phyloP scores from a whole-genome alignment of 306 rosid species.

The Quercus rubra region DNA sequence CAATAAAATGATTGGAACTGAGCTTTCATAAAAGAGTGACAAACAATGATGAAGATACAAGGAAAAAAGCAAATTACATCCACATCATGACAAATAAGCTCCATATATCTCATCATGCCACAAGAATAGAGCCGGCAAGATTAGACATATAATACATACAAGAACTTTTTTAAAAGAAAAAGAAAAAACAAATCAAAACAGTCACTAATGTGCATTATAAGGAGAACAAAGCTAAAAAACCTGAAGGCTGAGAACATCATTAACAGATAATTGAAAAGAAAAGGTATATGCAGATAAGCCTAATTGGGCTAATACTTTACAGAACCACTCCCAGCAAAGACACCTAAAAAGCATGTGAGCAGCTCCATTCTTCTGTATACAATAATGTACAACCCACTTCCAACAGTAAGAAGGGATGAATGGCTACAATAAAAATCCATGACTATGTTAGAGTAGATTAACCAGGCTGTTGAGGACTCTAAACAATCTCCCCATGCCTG shows the following conservation, averaged over 20 bases:
- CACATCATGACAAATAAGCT: slow-evolving; percentile 10
- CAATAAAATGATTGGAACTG: not conserved
- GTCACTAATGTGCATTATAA: slow-evolving; percentile 35
- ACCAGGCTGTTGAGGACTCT: slow-evolving; percentile 42
- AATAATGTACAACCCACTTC: slow-evolving; percentile 87
- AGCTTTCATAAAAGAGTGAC: not conserved
- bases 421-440: slow-evolving; percentile 37
- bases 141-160: slow-evolving; percentile 33
- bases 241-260: slow-evolving; percentile 40
- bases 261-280: slow-evolving; percentile 38
- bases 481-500: slow-evolving; percentile 85
- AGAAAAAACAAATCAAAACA: slow-evolving; percentile 22
- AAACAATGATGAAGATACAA: not conserved
- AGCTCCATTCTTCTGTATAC: slow-evolving; percentile 79
- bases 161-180: slow-evolving; percentile 7
- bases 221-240: slow-evolving; percentile 34
- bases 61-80: not conserved
- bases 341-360: slow-evolving; percentile 49
- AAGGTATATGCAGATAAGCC: slow-evolving; percentile 46
- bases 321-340: slow-evolving; percentile 61
- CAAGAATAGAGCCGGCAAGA: slow-evolving; percentile 7
- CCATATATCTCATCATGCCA: slow-evolving; percentile 12
- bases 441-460: slow-evolving; percentile 52
- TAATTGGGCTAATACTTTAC: slow-evolving; percentile 52
- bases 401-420: slow-evolving; percentile 50